Percentiles rank a stretch among this genome's conserved stretches.
Evolutionary conservation across 768 basidiomycete species (phyloP).

Genomic region (Tulasnella sp.): DNA sequence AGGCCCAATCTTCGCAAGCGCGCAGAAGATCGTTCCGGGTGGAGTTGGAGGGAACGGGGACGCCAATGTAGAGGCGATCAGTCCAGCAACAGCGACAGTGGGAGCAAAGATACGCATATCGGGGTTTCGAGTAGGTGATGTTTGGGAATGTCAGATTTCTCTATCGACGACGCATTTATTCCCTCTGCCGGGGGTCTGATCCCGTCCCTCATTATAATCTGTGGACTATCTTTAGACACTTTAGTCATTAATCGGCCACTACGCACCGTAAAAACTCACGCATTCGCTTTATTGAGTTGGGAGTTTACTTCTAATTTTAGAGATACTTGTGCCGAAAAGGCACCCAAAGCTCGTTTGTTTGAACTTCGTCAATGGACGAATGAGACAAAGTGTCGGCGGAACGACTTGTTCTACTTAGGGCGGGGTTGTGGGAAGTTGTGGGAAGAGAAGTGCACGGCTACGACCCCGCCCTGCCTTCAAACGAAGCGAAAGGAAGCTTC

Average conservation of each 20-base stretch:
- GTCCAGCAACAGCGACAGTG: not conserved
- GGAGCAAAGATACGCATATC: not conserved
- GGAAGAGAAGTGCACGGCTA: not conserved
- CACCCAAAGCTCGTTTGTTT: too few species aligned
- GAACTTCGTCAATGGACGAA: not conserved
- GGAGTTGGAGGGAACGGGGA: not conserved
- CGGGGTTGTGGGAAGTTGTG: not conserved
- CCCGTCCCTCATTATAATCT: too few species aligned
- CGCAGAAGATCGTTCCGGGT: constrained; percentile 3
- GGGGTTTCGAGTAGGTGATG: not conserved
- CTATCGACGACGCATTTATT: not conserved
- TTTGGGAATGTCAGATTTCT: not conserved
- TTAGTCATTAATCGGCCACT: too few species aligned
- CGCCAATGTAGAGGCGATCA: not conserved
- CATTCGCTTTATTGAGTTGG: too few species aligned
- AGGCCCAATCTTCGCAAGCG: not conserved
- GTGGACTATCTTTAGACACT: too few species aligned
- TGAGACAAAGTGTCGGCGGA: not conserved
- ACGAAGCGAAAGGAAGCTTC: not conserved
- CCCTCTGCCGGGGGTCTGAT: not conserved
- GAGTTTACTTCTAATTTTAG: not conserved
- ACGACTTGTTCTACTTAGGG: not conserved
- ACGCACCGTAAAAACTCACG: too few species aligned
- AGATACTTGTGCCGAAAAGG: not conserved
- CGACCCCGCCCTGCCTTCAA: too few species aligned